Evolutionary conservation across 257 asterid species (phyloP), one percentile per base, ranked within the genome.

Genomic region (Plantago major): DNA sequence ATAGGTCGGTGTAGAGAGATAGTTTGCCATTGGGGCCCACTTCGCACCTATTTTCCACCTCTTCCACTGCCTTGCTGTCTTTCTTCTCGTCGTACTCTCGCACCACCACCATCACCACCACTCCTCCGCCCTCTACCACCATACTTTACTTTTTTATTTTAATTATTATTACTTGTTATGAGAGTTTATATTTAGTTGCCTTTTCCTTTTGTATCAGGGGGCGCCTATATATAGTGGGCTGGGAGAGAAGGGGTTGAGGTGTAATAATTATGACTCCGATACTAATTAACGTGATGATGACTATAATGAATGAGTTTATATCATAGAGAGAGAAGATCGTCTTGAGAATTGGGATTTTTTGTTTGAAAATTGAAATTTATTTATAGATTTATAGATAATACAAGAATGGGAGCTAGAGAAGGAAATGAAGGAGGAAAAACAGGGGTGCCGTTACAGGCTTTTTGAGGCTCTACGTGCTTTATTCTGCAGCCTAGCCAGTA

Each of bases 11-110:
- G 81, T 73, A 86, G 53, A 92, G 81, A 5, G 82, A 84, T 60
- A 92, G 84, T 69, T 86, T 74, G 4, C 89, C 95, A 53, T 67
- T 64, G 54, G 97, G 89, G 0, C 97, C 99, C 51, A 82, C 93
- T 44, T 89, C 99, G 54, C 97, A 92, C 47, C 73, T 63, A 46
- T 80, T 79, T 69, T 92, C 99, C 48, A 89, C 82, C 3, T 86
- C 82, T 66, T 81, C 97, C 59, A 89, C 99, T 15, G 84, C 81
- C 37, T 42, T 16, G 40, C 73, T 11, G 49, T 92, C 97, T 11
- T 73, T 84, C 42, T 74, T 71, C 0, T 73, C 81, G 30, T 84
- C 91, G 40, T 74, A 92, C 56, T 81, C 90, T 33, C 98, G 62
- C 68, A 92, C 95, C 65, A 82, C 78, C 72, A 86, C 86, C 50